phyloP scores from a whole-genome alignment of 208 protist genomes.

The Borovskyia barvae region DNA sequence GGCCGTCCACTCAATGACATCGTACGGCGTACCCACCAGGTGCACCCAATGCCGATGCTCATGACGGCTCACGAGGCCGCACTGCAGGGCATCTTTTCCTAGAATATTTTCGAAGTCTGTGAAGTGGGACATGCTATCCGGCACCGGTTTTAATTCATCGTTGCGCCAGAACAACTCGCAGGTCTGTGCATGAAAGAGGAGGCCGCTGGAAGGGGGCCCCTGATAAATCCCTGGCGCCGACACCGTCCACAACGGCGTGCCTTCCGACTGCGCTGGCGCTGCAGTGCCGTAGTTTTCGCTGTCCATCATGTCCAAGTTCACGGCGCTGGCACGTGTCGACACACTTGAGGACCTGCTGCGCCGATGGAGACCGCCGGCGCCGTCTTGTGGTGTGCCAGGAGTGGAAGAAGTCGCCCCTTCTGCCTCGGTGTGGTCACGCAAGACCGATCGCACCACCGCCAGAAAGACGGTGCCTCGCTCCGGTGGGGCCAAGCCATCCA shows the following conservation, averaged over 20 bases:
- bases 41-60: constrained; percentile 76
- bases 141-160: constrained; percentile 75
- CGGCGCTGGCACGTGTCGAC: constrained; percentile 12
- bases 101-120: constrained; percentile 83
- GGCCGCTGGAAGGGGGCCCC: constrained; percentile 34
- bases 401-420: neutral
- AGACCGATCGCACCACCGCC: constrained; percentile 31
- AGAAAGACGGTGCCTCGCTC: constrained; percentile 28
- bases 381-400: neutral
- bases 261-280: neutral
- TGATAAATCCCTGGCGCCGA: constrained; percentile 39
- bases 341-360: constrained; percentile 11
- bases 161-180: constrained; percentile 84
- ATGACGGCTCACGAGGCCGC: constrained; percentile 63
- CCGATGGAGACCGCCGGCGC: constrained; percentile 6
- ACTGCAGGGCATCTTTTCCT: constrained; percentile 66
- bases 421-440: constrained; percentile 28
- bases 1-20: constrained; percentile 72
- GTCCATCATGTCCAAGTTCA: constrained; percentile 18
- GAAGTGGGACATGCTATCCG: constrained; percentile 87
- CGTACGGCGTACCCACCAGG: constrained; percentile 78
- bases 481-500: constrained; percentile 16
- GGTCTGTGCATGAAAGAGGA: constrained; percentile 71
- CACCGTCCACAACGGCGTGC: constrained; percentile 1
- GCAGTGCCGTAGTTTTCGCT: neutral